Evolutionary conservation across 805 yeast species (phyloP).

Genomic region (Kodamaea neixiangensis): DNA sequence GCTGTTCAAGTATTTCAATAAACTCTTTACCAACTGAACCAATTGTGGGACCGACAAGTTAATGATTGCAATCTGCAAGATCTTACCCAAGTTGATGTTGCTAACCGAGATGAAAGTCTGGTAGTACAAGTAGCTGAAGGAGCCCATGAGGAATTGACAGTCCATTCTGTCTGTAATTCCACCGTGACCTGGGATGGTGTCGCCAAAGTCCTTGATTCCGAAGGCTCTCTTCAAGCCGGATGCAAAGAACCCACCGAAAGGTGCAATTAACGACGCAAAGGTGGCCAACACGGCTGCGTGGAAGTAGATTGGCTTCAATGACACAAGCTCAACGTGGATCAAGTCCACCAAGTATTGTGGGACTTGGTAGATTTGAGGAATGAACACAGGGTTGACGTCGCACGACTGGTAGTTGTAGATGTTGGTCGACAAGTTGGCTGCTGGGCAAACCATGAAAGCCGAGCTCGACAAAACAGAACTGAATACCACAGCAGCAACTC

Average conservation of each 20-base stretch:
- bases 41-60: constrained; percentile 69
- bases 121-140: constrained; percentile 87
- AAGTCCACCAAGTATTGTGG: constrained; percentile 66
- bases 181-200: constrained; percentile 98
- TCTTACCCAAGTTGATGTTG: constrained; percentile 68
- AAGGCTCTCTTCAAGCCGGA: constrained; percentile 96
- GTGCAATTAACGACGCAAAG: constrained; percentile 95
- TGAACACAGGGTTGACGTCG: constrained; percentile 85
- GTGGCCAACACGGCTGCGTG: constrained; percentile 86
- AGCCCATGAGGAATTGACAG: constrained; percentile 97
- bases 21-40: constrained; percentile 56
- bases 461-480: constrained; percentile 64
- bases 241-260: constrained; percentile 98
- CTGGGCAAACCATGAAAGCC: constrained; percentile 87
- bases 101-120: constrained; percentile 85
- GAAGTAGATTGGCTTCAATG: constrained; percentile 83
- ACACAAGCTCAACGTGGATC: constrained; percentile 45
- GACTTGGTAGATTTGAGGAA: constrained; percentile 73
- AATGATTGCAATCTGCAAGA: constrained; percentile 74
- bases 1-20: constrained; percentile 54
- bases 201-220: constrained; percentile 95
- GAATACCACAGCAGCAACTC: constrained; percentile 66
- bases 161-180: constrained; percentile 97
- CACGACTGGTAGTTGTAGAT: constrained; percentile 68
- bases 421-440: constrained; percentile 61